Evolutionary conservation across 2,329 filamentous ascomycete species (phyloP), one percentile per base, ranked within the genome.

Genomic region (Alternaria dauci): DNA sequence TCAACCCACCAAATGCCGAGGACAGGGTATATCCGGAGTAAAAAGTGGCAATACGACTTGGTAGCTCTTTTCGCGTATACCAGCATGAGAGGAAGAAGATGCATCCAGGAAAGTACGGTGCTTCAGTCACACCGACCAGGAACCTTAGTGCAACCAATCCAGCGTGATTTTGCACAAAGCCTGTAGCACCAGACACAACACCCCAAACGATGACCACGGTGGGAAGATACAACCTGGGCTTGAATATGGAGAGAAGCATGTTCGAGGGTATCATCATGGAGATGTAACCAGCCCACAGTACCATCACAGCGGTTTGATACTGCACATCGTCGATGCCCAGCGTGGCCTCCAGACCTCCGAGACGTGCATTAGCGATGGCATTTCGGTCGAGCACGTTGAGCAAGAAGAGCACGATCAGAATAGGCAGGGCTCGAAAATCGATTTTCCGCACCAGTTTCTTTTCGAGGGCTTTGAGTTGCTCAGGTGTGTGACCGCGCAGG

Each of bases 241-340:
- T 79, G 30, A 87, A 76, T 3, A 83, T 78, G 0, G 86, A 87
- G 2, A 89, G 76, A 0, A 87, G 68, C 58, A 89, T 78, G 61
- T 89, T 89, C 0, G 86, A 88, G 0, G 87, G 87, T 0, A 89
- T 75, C 70, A 89, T 86, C 83, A 88, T 88, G 12, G 88, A 74
- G 0, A 89, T 76, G 65, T 89, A 89, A 4, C 86, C 72, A 44
- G 80, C 79, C 71, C 90, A 91, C 71, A 89, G 88, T 0, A 90
- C 73, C 1, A 67, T 69, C 8, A 71, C 65, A 1, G 67, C 67
- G 0, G 63, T 70, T 12, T 63, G 53, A 23, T 63, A 86, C 48
- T 65, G 53, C 2, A 60, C 28, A 41, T 44, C 51, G 18, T 55
- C 30, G 11, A 52, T 46, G 3, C 39, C 20, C 3, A 53, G 20